Conservation (phyloP, 495 filamentous ascomycete species). For the Penicillium silybi region DNA sequence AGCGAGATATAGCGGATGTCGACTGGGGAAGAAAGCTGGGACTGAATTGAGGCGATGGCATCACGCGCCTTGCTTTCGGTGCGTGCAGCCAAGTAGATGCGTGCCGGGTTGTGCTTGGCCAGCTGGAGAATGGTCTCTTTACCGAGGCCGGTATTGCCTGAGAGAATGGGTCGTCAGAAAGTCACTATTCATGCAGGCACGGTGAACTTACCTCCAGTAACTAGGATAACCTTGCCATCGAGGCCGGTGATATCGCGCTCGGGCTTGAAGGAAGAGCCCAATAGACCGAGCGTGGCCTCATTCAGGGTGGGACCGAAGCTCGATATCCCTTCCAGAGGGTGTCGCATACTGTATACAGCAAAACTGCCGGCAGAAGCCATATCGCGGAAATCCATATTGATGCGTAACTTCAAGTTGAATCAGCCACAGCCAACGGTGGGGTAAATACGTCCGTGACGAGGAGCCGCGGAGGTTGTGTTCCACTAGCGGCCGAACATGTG, state of each 20-base stretch:
- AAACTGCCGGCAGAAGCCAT: slow-evolving; percentile 14
- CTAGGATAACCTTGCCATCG: slow-evolving; percentile 53
- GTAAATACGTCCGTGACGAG: neutral
- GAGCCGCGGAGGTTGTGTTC: neutral
- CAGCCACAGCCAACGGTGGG: slow-evolving; percentile 1
- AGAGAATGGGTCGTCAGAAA: neutral
- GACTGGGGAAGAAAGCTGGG: slow-evolving; percentile 32
- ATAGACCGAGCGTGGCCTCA: slow-evolving; percentile 35
- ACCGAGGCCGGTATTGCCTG: slow-evolving; percentile 66
- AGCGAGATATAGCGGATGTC: slow-evolving; percentile 49
- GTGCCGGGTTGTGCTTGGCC: slow-evolving; percentile 54
- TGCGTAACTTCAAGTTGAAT: neutral
- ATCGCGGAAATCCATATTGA: slow-evolving; percentile 19
- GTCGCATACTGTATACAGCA: slow-evolving; percentile 21
- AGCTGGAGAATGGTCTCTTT: slow-evolving; percentile 60
- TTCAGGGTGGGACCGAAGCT: slow-evolving; percentile 39
- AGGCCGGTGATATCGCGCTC: slow-evolving; percentile 55
- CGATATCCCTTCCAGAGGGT: slow-evolving; percentile 32
- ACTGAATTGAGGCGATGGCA: slow-evolving; percentile 49
- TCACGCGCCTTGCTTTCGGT: slow-evolving; percentile 46
- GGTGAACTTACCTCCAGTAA: slow-evolving; percentile 53
- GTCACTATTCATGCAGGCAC: neutral
- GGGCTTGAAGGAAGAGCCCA: slow-evolving; percentile 46
- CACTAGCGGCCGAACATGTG: slow-evolving; percentile 32
- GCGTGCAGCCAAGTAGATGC: slow-evolving; percentile 63